phyloP scores from a whole-genome alignment of 768 basidiomycete species.

The Suillus weaverae region DNA sequence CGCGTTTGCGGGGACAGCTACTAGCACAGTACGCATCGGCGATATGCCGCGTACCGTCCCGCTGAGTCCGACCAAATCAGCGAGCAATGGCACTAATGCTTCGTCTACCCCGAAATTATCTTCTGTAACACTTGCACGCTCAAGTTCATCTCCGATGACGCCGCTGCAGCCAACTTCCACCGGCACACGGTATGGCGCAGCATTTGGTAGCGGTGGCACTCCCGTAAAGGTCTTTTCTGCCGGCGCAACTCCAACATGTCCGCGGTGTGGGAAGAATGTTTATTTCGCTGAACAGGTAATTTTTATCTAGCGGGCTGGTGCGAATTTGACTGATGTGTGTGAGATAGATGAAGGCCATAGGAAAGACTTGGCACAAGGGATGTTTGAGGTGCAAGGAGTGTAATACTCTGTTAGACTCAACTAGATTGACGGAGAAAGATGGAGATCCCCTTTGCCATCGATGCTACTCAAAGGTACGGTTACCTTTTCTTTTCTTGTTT shows the following conservation, averaged over 20 bases:
- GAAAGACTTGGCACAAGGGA: constrained; percentile 76
- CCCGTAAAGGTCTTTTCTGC: constrained; percentile 43
- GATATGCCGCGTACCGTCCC: constrained; percentile 56
- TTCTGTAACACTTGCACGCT: constrained; percentile 5
- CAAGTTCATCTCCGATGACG: constrained; percentile 4
- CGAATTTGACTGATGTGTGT: constrained; percentile 9
- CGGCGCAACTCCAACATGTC: constrained; percentile 60
- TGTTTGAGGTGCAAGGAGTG: constrained; percentile 81
- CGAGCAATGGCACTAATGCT: background rate
- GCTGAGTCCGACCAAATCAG: constrained; percentile 39
- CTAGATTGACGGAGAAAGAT: constrained; percentile 71
- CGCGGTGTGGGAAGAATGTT: constrained; percentile 70
- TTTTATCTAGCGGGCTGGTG: background rate
- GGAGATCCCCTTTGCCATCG: constrained; percentile 68
- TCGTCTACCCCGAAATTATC: constrained; percentile 11
- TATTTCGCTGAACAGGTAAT: constrained; percentile 84
- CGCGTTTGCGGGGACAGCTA: constrained; percentile 31
- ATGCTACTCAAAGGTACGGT: constrained; percentile 66
- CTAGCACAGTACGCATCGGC: constrained; percentile 47
- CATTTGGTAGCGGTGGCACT: constrained; percentile 44
- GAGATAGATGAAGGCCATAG: constrained; percentile 71
- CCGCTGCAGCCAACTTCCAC: constrained; percentile 49
- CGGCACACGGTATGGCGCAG: constrained; percentile 67
- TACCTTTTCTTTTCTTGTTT: background rate
- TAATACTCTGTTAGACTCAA: constrained; percentile 67